These are phyloP conservation scores for Euphorbia tirucalli DNA, from an alignment of 345 rosid genomes.

Conservation along the genomic window DNA sequence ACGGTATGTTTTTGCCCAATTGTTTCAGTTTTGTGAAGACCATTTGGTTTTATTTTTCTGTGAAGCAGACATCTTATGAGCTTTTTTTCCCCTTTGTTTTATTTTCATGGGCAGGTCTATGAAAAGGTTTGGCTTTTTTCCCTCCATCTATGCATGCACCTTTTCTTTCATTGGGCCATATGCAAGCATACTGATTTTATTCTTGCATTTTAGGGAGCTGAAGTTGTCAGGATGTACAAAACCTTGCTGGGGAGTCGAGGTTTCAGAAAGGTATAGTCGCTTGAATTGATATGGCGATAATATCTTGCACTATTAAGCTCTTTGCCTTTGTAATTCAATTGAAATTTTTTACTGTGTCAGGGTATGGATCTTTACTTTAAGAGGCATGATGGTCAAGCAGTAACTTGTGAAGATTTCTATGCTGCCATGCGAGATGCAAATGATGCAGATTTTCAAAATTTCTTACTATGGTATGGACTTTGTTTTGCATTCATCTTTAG, in stretches of 20 bases:
- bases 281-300: neutral
- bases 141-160: neutral
- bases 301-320: constrained; percentile 4
- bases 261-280: constrained; percentile 69
- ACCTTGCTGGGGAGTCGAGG: constrained; percentile 87
- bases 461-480: constrained; percentile 69
- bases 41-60: constrained; percentile 12
- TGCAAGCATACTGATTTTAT: neutral
- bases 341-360: constrained; percentile 33
- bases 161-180: neutral
- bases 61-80: constrained; percentile 21
- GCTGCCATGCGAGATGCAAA: constrained; percentile 99
- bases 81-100: constrained; percentile 24
- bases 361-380: constrained; percentile 95
- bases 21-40: neutral
- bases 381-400: constrained; percentile 97
- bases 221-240: constrained; percentile 99
- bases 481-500: neutral
- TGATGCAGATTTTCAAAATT: constrained; percentile 87
- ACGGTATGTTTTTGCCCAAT: constrained; percentile 57
- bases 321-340: neutral
- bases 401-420: constrained; percentile 94
- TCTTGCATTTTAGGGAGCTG: constrained; percentile 72
- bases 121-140: constrained; percentile 65
- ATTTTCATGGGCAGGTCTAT: constrained; percentile 63